Evolutionary conservation across 2,329 filamentous ascomycete species (phyloP).

Genomic region (Botrytis paeoniae): DNA sequence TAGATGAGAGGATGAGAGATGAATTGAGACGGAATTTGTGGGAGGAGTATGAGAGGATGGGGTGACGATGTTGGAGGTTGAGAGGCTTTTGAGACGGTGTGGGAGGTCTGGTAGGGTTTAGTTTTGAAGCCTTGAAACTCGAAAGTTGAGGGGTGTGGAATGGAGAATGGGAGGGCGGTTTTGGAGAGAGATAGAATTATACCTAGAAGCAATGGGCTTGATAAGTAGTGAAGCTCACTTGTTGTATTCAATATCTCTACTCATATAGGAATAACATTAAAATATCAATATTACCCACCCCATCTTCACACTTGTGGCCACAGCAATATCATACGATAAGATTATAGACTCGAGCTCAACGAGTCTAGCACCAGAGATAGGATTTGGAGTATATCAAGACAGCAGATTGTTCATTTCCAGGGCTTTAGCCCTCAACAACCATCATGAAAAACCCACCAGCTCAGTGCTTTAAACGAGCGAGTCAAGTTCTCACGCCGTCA

Average conservation of each 20-base stretch:
- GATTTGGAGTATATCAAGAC: too few relatives aligned
- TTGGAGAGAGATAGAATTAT: background rate
- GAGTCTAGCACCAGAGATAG: fast-evolving
- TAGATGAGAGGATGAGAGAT: background rate
- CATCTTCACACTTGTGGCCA: background rate
- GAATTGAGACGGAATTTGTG: background rate
- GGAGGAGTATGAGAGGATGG: background rate
- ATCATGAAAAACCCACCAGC: background rate
- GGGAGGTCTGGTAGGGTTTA: background rate
- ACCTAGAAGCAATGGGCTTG: background rate
- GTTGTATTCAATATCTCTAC: background rate
- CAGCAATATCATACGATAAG: background rate
- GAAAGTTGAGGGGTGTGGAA: too few relatives aligned
- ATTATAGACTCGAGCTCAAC: too few relatives aligned
- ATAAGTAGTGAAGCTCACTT: fast-evolving
- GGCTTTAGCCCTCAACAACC: too few relatives aligned
- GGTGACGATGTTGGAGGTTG: background rate
- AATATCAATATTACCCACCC: background rate
- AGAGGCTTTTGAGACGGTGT: background rate
- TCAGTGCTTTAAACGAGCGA: background rate
- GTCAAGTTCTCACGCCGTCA: fast-evolving
- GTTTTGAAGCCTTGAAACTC: too few relatives aligned
- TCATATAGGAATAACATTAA: background rate
- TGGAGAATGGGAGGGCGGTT: background rate
- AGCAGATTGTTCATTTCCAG: background rate